phyloP scores from a whole-genome alignment of 2,329 filamentous ascomycete species.

The Penicillium fuscoglaucum region DNA sequence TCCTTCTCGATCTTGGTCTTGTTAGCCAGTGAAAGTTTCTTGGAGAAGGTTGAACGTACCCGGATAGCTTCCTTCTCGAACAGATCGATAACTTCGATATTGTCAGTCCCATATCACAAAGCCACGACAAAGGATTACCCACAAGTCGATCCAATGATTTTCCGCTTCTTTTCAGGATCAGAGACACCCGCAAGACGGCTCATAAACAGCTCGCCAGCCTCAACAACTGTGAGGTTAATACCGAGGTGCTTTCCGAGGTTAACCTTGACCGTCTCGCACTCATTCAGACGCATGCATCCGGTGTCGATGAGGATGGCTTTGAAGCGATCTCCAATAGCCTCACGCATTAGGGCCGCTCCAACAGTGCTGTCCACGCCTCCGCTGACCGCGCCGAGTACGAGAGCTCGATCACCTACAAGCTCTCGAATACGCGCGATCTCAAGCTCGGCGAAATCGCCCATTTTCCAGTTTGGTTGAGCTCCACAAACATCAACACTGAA shows the following conservation, averaged over 20 bases:
- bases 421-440: slow-evolving; percentile 79
- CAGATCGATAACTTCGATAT: slow-evolving; percentile 70
- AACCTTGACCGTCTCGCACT: slow-evolving; percentile 78
- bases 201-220: slow-evolving; percentile 78
- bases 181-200: slow-evolving; percentile 69
- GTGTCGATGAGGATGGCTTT: slow-evolving; percentile 84
- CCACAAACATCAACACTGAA: slow-evolving; percentile 82
- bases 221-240: slow-evolving; percentile 86
- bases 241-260: slow-evolving; percentile 76
- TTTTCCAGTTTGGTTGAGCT: slow-evolving; percentile 75
- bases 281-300: slow-evolving; percentile 80
- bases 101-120: slow-evolving; percentile 4
- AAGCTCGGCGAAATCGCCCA: slow-evolving; percentile 77
- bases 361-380: slow-evolving; percentile 3
- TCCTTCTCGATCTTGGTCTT: slow-evolving; percentile 20
- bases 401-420: slow-evolving; percentile 76
- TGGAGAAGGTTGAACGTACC: slow-evolving; percentile 6
- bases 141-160: slow-evolving; percentile 69
- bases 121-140: not conserved
- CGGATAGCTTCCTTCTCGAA: slow-evolving; percentile 70
- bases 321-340: slow-evolving; percentile 83
- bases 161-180: slow-evolving; percentile 84
- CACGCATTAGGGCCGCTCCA: slow-evolving; percentile 63
- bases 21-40: slow-evolving; percentile 7
- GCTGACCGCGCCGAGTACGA: slow-evolving; percentile 53